phyloP scores from a whole-genome alignment of 345 rosid genomes.

The Erysimum cheiranthoides region DNA sequence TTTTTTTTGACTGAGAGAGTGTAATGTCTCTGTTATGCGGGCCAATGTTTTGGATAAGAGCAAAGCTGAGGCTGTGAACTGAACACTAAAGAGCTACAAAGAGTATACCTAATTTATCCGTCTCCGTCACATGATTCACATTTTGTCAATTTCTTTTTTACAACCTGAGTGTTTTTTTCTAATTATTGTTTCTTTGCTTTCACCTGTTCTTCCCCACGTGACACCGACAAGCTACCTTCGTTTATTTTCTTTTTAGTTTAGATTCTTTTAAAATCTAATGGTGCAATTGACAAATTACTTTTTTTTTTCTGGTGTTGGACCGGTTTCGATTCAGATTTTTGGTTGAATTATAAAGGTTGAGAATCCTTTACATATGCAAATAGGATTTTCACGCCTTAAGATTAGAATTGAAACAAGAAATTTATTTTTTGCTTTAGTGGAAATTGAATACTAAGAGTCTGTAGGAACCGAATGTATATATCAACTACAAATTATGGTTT shows the following conservation, averaged over 20 bases:
- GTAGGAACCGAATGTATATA: background rate
- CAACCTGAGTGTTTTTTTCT: background rate
- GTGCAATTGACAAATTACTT: too few species aligned
- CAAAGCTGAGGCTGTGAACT: slow-evolving; percentile 23
- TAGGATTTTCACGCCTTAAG: background rate
- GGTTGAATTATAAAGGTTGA: background rate
- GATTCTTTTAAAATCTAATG: too few species aligned
- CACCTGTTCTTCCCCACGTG: slow-evolving; percentile 16
- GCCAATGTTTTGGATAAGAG: slow-evolving; percentile 32
- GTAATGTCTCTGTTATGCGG: slow-evolving; percentile 7
- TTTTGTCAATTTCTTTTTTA: background rate
- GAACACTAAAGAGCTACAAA: slow-evolving; percentile 14
- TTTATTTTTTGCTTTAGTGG: background rate
- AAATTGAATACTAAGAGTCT: background rate
- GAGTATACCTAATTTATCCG: slow-evolving; percentile 24
- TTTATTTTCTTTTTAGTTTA: background rate
- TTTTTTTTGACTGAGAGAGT: too few species aligned
- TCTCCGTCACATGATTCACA: slow-evolving; percentile 34
- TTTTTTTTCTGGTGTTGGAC: background rate
- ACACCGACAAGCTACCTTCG: slow-evolving; percentile 25
- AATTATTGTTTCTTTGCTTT: slow-evolving; percentile 18
- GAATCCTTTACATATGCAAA: background rate
- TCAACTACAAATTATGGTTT: background rate
- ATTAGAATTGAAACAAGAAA: too few species aligned
- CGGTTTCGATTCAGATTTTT: background rate